Base-by-base conservation (phyloP, 2,329 filamentous ascomycete genomes). In the Trichoderma atroviride region DNA sequence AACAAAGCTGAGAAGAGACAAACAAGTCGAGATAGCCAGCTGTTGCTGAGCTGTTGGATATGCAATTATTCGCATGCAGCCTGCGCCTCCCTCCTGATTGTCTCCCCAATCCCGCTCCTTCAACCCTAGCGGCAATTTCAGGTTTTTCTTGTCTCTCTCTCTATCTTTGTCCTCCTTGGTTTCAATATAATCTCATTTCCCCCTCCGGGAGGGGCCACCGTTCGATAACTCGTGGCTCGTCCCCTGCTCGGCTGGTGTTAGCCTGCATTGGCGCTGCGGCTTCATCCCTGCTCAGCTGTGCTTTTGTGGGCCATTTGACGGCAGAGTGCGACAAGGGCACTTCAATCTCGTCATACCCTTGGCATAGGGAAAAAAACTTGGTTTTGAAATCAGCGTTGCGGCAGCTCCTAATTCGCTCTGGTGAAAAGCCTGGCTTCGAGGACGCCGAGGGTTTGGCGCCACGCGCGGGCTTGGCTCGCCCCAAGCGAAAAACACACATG, bases 341-440 rank as follows among this genome's bases (percentile, higher is more conserved):
- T 61, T 66, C 66, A 69, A 62, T 62, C 66, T 69, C 66, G 66
- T 69, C 66, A 63, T 69, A 69, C 66, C 65, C 65, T 58, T 65
- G 63, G 52, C 53, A 10, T 19, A 22, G 19, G 35, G 19, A 24
- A 24, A 33, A 65, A 24, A 65, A 47, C 35, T 35, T 14, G 52
- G 62, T 65, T 65, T 56, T 33, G 62, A 14, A 11, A 29, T n/a
- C 29, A 19, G 29, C 19, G 19, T 31, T 35, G n/a, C 19, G 19
- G 63, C 53, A 22, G 22, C 47, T 35, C 61, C 27, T 56, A 33
- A 52, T 56, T 64, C 22, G n/a, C n/a, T 13, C 9, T 50, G 9
- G 10, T 33, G 13, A 2, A 16, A 50, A 29, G 58, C 16, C 58
- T 40, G 13, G 14, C 47, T 7, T 22, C 29, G 61, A 55, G 33